These are phyloP conservation scores for Paraglomus occultum DNA, from an alignment of 192 early-diverging fungal genomes.

Conservation along the genomic window DNA sequence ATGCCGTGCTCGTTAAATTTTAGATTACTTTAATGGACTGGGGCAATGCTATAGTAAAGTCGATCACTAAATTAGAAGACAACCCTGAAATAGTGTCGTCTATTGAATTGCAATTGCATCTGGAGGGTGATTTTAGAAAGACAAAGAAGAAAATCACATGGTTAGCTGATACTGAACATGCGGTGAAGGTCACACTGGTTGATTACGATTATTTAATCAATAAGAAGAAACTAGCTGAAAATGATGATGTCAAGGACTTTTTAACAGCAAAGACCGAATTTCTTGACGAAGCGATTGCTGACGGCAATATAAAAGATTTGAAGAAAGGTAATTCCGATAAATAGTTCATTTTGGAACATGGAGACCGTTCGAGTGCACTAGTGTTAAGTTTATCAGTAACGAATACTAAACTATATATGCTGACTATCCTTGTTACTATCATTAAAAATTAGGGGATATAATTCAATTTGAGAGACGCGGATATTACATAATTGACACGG, in stretches of 20 bases:
- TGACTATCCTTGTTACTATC: constrained; percentile 40
- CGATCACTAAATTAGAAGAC: constrained; percentile 60
- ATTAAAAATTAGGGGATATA: constrained; percentile 64
- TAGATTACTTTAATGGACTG: constrained; percentile 97
- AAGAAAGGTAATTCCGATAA: constrained; percentile 50
- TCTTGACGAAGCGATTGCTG: constrained; percentile 59
- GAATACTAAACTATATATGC: constrained; percentile 5
- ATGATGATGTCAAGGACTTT: constrained; percentile 78
- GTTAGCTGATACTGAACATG: constrained; percentile 67
- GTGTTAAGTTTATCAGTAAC: not conserved
- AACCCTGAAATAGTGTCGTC: constrained; percentile 49
- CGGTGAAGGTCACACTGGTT: constrained; percentile 66
- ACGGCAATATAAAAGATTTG: constrained; percentile 63
- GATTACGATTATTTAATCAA: constrained; percentile 99
- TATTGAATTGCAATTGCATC: constrained; percentile 73
- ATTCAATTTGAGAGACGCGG: constrained; percentile 98
- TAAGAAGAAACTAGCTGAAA: constrained; percentile 96
- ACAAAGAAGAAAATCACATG: constrained; percentile 99
- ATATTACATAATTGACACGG: constrained; percentile 88
- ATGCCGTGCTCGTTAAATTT: not conserved
- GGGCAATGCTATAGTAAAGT: constrained; percentile 93
- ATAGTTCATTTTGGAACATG: too few species aligned
- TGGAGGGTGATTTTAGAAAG: constrained; percentile 95
- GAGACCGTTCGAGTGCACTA: not conserved
- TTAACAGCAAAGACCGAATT: constrained; percentile 87